A percentile compares a stretch with the other conserved stretches of the same genome.
These are phyloP conservation scores for Zymoseptoria tritici DNA, from an alignment of 2,329 filamentous ascomycete genomes.

Conservation along the genomic window DNA sequence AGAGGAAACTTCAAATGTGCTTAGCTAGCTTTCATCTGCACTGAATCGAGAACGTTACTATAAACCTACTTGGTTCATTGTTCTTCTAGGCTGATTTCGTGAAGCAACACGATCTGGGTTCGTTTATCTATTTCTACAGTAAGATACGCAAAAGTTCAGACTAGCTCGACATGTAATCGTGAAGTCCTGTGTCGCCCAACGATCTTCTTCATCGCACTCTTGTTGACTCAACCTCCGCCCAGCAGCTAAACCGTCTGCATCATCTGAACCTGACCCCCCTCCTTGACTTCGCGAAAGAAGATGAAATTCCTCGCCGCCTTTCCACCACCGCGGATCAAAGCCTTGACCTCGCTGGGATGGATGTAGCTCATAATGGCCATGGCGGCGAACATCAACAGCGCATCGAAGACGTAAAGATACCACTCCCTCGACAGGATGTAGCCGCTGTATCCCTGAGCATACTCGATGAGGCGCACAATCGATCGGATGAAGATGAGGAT, in stretches of 20 bases:
- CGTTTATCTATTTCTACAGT: too few species aligned
- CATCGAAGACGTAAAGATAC: conserved; percentile 20
- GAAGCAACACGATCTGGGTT: too few species aligned
- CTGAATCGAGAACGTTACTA: too few species aligned
- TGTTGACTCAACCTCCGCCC: too few species aligned
- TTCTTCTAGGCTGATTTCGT: too few species aligned
- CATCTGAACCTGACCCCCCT: neutral
- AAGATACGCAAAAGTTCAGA: too few species aligned
- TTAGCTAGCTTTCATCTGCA: too few species aligned
- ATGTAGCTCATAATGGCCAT: conserved; percentile 12
- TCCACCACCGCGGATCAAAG: conserved; percentile 9
- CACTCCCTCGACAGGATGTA: conserved; percentile 34
- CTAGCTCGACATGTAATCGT: too few species aligned
- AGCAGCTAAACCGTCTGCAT: neutral
- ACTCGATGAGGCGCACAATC: conserved; percentile 46
- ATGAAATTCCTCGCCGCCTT: conserved; percentile 8
- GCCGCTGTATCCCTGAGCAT: conserved; percentile 38
- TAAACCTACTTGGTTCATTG: too few species aligned
- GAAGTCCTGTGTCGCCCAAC: too few species aligned
- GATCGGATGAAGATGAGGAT: conserved; percentile 43
- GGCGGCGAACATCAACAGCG: conserved; percentile 9
- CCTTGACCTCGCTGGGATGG: conserved; percentile 12
- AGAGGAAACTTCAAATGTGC: too few species aligned
- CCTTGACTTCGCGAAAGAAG: neutral
- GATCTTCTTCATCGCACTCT: too few species aligned